Evolutionary conservation across 768 basidiomycete species (phyloP), one percentile per base, ranked within the genome.

Genomic region (Tubosaeta sp.): DNA sequence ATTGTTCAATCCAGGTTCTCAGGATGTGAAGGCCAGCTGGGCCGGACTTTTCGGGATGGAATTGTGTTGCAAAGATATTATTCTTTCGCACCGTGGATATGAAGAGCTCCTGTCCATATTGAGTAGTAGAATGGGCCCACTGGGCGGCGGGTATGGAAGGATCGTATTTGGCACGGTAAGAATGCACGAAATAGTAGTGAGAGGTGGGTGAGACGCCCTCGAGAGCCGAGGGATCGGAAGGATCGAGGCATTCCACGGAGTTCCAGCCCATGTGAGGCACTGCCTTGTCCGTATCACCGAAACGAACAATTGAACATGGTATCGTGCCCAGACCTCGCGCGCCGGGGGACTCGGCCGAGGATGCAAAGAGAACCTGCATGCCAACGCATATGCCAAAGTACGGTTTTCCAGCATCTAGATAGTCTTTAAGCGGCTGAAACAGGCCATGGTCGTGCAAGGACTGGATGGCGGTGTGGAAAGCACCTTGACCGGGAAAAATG

Each of bases 261-360:
- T 96, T 98, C 95, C 95, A 99, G 46, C 96, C 96, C 71, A 99
- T 98, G 73, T 98, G 95, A 27, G 96, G 96, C 14, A 98, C 95
- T 1, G 88, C 74, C 73, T 97, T 97, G 65, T 86, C 80, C 10
- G 67, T 54, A 63, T 81, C 76, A 54, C 76, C 71, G 63, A 99
- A 97, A 13, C 75, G 72, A 49, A 81, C 79, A 60, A 97, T 90
- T n/a, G 77, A 75, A 58, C 75, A 83, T n/a, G 90, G 87, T 55
- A 99, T 85, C 57, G 92, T 69, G 16, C 84, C 89, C 19, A 98
- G 77, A n/a, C 95, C 94, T n/a, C 62, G 67, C 24, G 73, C 71
- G 18, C 67, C 62, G 14, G 81, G 77, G 13, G 86, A 85, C 73
- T 99, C 96, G 54, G 80, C 72, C 14, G 95, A 97, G 13, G 87